Percentiles rank a stretch among this genome's conserved stretches.
Conservation (phyloP, 2,329 filamentous ascomycete genomes). For the Beauveria medogensis region DNA sequence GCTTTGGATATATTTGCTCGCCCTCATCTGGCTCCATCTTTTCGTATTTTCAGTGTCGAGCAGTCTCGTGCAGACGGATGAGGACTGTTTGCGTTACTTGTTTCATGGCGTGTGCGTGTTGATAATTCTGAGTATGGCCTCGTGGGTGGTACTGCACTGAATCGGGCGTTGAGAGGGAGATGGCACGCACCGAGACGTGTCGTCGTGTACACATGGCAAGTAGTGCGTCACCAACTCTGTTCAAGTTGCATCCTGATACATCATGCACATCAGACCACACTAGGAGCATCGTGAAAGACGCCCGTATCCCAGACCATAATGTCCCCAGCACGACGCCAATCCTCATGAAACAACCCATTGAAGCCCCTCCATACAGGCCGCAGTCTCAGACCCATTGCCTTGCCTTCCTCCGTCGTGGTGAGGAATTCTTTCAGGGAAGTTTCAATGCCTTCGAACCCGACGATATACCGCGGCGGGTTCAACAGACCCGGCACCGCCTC, state of each 20-base stretch:
- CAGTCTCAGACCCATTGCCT: conserved; percentile 33
- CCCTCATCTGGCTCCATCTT: too few relatives aligned
- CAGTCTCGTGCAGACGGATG: too few relatives aligned
- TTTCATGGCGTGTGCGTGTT: too few relatives aligned
- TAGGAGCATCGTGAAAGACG: conserved; percentile 15
- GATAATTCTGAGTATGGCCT: too few relatives aligned
- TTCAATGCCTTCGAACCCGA: conserved; percentile 54
- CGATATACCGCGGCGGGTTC: conserved; percentile 45
- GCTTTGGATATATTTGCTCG: too few relatives aligned
- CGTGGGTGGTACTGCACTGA: too few relatives aligned
- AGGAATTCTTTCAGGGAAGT: conserved; percentile 37
- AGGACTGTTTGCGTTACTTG: too few relatives aligned
- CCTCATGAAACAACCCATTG: conserved; percentile 57
- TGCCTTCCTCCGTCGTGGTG: conserved; percentile 27
- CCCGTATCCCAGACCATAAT: conserved; percentile 54
- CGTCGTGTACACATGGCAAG: too few relatives aligned
- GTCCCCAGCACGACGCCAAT: conserved; percentile 46
- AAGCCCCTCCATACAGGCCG: conserved; percentile 46
- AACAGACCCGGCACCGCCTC: conserved; percentile 12
- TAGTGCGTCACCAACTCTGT: background rate
- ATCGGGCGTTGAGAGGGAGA: too few relatives aligned
- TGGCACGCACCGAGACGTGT: too few relatives aligned
- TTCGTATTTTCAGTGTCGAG: too few relatives aligned
- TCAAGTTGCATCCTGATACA: background rate
- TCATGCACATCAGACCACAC: background rate